Percentiles rank a stretch among this genome's conserved stretches.
phyloP scores from a whole-genome alignment of 768 basidiomycete genomes.

The Melanogaster broomeanus region DNA sequence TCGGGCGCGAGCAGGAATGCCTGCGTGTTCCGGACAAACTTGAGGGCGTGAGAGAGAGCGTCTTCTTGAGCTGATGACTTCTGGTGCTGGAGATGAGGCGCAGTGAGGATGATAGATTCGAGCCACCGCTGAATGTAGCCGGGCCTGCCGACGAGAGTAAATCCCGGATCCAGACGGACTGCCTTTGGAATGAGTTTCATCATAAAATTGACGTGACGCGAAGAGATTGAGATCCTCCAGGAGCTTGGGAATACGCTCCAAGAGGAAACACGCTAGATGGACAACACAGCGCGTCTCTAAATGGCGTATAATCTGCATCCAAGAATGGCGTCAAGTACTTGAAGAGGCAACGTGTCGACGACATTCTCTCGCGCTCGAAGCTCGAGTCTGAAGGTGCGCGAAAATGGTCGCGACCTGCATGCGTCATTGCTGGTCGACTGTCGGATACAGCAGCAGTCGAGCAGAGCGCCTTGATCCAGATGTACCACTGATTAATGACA shows the following conservation, averaged over 20 bases:
- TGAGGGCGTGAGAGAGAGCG: conserved; percentile 76
- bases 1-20: conserved; percentile 72
- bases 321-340: conserved; percentile 85
- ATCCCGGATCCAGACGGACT: conserved; percentile 45
- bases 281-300: conserved; percentile 87
- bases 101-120: conserved; percentile 87
- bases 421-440: conserved; percentile 52
- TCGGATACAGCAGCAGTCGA: conserved; percentile 75
- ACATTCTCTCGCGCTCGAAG: conserved; percentile 79
- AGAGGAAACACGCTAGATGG: conserved; percentile 87
- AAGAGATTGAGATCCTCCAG: conserved; percentile 83
- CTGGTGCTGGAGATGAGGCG: conserved; percentile 71
- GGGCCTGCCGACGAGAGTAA: conserved; percentile 71
- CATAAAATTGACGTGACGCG: conserved; percentile 81
- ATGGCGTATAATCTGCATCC: conserved; percentile 79
- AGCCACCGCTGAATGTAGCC: conserved; percentile 82
- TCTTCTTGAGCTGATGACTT: conserved; percentile 68
- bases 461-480: conserved; percentile 85
- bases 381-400: conserved; percentile 71
- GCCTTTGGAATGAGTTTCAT: conserved; percentile 56
- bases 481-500: conserved; percentile 75
- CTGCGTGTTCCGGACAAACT: conserved; percentile 85
- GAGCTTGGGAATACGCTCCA: conserved; percentile 72
- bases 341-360: conserved; percentile 82
- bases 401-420: conserved; percentile 63